Evolutionary conservation across 805 yeast species (phyloP).

Genomic region (Candida sanyiensis): DNA sequence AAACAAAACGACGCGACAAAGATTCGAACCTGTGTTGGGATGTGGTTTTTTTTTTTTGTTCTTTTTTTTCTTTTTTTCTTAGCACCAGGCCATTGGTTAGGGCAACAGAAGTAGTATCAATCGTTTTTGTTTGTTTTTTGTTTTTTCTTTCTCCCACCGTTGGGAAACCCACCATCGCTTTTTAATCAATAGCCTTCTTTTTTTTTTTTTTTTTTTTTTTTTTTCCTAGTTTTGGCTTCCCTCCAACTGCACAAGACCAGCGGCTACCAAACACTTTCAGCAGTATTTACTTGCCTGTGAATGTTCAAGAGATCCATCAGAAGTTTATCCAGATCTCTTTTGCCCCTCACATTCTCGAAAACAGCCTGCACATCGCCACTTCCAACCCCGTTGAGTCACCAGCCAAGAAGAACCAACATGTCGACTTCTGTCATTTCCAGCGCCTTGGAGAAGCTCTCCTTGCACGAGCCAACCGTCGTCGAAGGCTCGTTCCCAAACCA

Average conservation of each 20-base stretch:
- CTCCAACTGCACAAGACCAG: no score
- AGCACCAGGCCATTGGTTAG: no score
- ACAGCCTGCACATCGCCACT: background rate
- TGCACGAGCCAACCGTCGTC: slow-evolving; percentile 37
- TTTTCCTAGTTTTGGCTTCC: no score
- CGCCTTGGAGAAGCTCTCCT: slow-evolving; percentile 30
- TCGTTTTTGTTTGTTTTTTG: no score
- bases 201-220: no score
- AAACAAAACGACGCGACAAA: background rate
- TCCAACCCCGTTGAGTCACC: background rate
- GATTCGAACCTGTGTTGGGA: slow-evolving; percentile 6
- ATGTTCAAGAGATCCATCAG: slow-evolving; percentile 6
- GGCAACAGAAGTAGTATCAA: background rate
- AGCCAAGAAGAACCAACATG: slow-evolving; percentile 12
- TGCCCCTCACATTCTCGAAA: background rate
- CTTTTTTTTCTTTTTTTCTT: no score
- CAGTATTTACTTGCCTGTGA: slow-evolving; percentile 1
- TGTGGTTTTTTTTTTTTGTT: background rate
- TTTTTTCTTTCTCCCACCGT: no score
- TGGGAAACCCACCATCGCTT: no score
- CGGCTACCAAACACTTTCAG: no score
- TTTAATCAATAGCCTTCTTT: no score
- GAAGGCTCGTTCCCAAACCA: slow-evolving; percentile 67
- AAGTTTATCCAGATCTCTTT: slow-evolving; percentile 1
- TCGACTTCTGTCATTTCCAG: slow-evolving; percentile 27